Evolutionary conservation across 2,329 filamentous ascomycete species (phyloP), one percentile per base, ranked within the genome.

Genomic region (Leptoxyphium fumago): DNA sequence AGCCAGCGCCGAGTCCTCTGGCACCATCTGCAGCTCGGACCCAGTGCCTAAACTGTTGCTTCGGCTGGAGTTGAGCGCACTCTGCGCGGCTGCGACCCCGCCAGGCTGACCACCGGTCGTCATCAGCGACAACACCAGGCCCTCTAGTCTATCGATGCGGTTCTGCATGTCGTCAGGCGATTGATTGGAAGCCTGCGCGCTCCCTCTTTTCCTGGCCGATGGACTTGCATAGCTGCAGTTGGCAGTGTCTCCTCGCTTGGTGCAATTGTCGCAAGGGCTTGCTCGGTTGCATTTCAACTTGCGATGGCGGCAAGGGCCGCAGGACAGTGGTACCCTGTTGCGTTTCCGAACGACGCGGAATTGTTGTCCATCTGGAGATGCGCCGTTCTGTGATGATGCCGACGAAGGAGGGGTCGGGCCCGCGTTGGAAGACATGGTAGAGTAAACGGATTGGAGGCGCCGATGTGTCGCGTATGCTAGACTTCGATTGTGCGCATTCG

Each of bases 261-360:
- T 78, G 64, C 89, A 96, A 61, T 96, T 96, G 66, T 91, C 86
- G 67, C 87, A 96, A 45, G 89, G 89, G 52, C 87, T 78, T 49
- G 77, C 79, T 58, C 91, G 80, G 64, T 96, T 94, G 69, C 89
- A 96, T 76, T 95, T 95, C 64, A 91, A 75, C 84, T 96, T 96
- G 68, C 88, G 80, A 56, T 88, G 84, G 59, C 89, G 76, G 64
- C 89, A 96, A 29, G 88, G 85, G 52, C 81, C 84, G 62, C 89
- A 96, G 57, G 87, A 95, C 41, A 96, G 71, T 40, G 89, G 89
- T 13, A 95, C 81, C 47, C 89, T 75, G 59, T 96, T 95, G 61
- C 89, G 78, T 69, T 93, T 94, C 52, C 89, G 80, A 47, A 95
- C 84, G 42, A 95, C 81, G 54, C 85, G 78, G 58, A 84, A 94